These are phyloP conservation scores for Colletotrichum sp. DNA, from an alignment of 2,329 filamentous ascomycete genomes.

Conservation along the genomic window DNA sequence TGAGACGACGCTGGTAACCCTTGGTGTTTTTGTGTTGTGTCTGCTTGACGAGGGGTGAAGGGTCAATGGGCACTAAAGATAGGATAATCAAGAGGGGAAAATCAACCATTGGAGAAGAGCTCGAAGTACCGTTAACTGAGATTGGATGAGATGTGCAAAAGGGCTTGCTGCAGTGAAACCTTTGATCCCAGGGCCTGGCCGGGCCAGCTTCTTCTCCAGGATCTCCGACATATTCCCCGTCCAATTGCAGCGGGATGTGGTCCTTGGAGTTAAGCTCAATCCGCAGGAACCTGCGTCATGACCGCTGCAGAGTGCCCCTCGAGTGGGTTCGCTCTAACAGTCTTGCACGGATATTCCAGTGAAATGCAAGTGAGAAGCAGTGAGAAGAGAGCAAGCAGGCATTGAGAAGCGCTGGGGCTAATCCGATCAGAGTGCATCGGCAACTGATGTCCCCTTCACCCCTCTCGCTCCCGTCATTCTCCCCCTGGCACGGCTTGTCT, in stretches of 20 bases:
- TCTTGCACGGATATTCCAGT: not conserved
- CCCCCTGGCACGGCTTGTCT: not conserved
- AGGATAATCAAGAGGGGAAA: not conserved
- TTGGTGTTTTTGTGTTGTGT: not conserved
- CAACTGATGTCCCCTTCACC: not conserved
- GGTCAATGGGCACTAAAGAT: not conserved
- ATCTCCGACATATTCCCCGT: conserved; percentile 16
- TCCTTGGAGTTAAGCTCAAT: conserved; percentile 15
- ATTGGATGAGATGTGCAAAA: not conserved
- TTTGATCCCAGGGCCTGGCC: not conserved
- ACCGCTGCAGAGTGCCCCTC: not conserved
- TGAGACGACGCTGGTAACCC: not conserved
- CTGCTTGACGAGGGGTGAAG: not conserved
- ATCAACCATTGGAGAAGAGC: not conserved
- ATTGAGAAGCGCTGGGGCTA: not conserved
- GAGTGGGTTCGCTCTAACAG: not conserved
- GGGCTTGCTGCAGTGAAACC: not conserved
- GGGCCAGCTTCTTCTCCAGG: conserved; percentile 5
- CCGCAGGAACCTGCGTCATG: conserved; percentile 18
- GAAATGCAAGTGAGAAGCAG: not conserved
- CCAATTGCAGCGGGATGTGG: conserved; percentile 1
- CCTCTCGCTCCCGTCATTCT: not conserved
- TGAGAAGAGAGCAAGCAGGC: not conserved
- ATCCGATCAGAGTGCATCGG: not conserved
- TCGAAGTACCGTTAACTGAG: not conserved